Conservation (phyloP, 2,329 filamentous ascomycete species). For the Emmonsiellopsis sp. region DNA sequence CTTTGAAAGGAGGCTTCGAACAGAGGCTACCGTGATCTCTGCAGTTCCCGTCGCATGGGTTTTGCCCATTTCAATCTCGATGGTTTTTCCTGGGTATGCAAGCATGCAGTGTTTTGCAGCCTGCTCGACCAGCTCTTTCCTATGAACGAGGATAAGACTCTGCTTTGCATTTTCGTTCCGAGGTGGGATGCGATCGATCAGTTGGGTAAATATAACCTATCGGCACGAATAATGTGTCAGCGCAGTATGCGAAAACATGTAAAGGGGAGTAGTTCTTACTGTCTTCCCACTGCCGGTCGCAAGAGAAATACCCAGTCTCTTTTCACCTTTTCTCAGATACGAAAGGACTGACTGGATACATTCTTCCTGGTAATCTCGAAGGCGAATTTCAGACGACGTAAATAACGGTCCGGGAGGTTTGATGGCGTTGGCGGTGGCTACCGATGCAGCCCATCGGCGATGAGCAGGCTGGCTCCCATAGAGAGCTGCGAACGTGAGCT, state of each 20-base stretch:
- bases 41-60: conserved; percentile 66
- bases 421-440: conserved; percentile 5
- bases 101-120: conserved; percentile 73
- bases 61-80: conserved; percentile 88
- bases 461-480: background rate
- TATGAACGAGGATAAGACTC: conserved; percentile 85
- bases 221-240: conserved; percentile 3
- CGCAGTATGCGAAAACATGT: background rate
- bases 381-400: conserved; percentile 38
- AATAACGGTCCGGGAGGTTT: conserved; percentile 7
- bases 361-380: conserved; percentile 83
- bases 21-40: conserved; percentile 88
- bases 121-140: conserved; percentile 88
- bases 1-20: conserved; percentile 71
- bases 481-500: background rate
- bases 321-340: conserved; percentile 61
- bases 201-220: conserved; percentile 88
- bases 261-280: conserved; percentile 37
- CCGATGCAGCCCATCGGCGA: conserved; percentile 15
- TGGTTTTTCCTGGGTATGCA: conserved; percentile 67
- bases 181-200: conserved; percentile 67
- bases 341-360: conserved; percentile 73
- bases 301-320: conserved; percentile 71
- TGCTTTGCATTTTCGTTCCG: conserved; percentile 52
- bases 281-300: conserved; percentile 88